Conservation (phyloP, 1,139 yeast genomes). For the Scheffersomyces segobiensis region DNA sequence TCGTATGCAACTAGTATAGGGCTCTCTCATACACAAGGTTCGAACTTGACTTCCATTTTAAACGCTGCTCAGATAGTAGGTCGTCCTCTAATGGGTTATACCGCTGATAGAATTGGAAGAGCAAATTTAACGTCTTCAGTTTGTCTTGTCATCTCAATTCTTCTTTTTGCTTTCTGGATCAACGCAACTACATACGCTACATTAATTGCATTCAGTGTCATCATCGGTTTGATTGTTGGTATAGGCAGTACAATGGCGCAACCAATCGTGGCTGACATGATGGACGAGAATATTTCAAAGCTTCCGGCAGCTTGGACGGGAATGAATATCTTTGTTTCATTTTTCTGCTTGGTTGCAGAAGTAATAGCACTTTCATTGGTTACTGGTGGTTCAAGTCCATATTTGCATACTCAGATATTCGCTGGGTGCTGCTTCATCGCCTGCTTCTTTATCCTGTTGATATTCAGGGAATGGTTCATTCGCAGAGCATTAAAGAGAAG, state of each 20-base stretch:
- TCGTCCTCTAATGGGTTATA: constrained; percentile 59
- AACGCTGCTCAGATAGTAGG: constrained; percentile 68
- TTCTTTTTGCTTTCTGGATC: constrained; percentile 54
- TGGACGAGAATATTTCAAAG: constrained; percentile 36
- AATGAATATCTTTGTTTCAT: constrained; percentile 48
- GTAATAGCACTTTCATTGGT: constrained; percentile 50
- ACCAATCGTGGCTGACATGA: constrained; percentile 59
- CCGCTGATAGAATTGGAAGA: constrained; percentile 62
- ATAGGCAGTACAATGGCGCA: constrained; percentile 65
- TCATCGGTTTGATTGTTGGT: constrained; percentile 60
- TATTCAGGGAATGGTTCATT: constrained; percentile 33
- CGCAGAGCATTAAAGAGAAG: constrained; percentile 16
- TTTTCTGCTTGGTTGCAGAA: constrained; percentile 47
- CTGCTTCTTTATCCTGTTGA: constrained; percentile 25
- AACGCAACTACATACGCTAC: constrained; percentile 52
- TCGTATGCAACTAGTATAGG: constrained; percentile 65
- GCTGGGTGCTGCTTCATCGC: constrained; percentile 51
- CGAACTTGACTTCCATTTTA: constrained; percentile 59
- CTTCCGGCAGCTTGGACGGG: constrained; percentile 64
- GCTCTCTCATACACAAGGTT: constrained; percentile 52
- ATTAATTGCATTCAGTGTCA: constrained; percentile 52
- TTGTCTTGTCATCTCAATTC: constrained; percentile 31
- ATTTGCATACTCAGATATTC: constrained; percentile 59
- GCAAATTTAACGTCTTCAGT: constrained; percentile 45
- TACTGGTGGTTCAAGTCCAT: constrained; percentile 41